Base-by-base conservation (phyloP, 129 eudicot species). In the Pittosporum tobira region DNA sequence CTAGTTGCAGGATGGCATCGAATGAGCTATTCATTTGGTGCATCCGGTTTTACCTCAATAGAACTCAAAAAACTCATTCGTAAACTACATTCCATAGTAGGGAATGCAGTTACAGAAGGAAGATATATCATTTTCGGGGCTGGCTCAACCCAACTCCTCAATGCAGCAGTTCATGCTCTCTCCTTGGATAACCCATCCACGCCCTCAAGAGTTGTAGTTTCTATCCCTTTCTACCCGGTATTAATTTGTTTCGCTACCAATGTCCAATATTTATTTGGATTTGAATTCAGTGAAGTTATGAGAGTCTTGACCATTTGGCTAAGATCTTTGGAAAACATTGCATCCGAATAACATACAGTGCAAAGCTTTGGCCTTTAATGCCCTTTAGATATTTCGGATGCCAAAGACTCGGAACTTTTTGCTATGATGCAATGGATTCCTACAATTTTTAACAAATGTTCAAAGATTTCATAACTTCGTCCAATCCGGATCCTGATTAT, bases 1-100 rank as follows among this genome's bases (percentile, higher is more conserved):
- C 19, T 88, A 7, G 47, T 88, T 26, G 29, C 96, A 1, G 94
- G 96, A 23, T 88, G 94, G 96, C 96, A 88, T 43, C 77, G 90
- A 31, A 76, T 88, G 94, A 73, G 96, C 60, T 88, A 88, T 26
- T 0, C 18, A 10, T 84, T 72, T 20, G 25, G 16, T 12, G 81
- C 74, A 55, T 0, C 25, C 3, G 23, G 69, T 3, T 1, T 6
- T 1, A 66, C 79, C 57, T 88, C 90, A 0, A 19, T 37, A 0
- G 73, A 76, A 62, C 83, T 84, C 6, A 81, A 76, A 49, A 61
- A 56, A 5, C 64, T 50, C 72, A 84, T 88, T 27, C 88, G 68
- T 0, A 74, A 70, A 58, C 10, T 88, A 13, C 97, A 88, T 69
- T 31, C 68, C 1, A 44, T 73, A 2, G 81, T 71, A 15, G 83